Evolutionary conservation across 176 grass and related monocot species (phyloP).

Genomic region (Saccharum officinarum): DNA sequence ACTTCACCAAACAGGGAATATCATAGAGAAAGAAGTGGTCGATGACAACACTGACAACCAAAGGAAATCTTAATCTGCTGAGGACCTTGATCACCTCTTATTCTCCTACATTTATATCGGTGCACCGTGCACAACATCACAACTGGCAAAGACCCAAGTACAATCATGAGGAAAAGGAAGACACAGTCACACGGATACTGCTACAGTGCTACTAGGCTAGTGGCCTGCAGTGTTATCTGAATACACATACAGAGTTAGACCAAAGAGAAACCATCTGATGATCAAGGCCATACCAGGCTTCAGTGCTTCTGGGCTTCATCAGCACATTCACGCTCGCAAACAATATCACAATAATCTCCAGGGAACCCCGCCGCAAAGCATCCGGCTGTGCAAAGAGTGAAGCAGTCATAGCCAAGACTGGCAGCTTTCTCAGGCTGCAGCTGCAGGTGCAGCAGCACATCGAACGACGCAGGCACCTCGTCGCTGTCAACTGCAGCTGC

Average conservation of each 20-base stretch:
- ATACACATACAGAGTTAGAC: not conserved
- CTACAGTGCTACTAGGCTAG: not conserved
- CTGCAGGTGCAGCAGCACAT: not conserved
- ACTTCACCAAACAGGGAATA: not conserved
- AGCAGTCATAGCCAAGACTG: not conserved
- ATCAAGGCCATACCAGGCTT: not conserved
- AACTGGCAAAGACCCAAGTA: not conserved
- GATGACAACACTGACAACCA: not conserved
- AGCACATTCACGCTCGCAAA: not conserved
- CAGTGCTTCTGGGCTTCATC: not conserved
- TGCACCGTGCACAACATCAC: not conserved
- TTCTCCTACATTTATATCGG: not conserved
- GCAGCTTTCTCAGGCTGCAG: not conserved
- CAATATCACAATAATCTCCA: not conserved
- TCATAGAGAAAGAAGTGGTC: not conserved
- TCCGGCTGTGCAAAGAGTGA: not conserved
- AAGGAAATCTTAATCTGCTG: not conserved
- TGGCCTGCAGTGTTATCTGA: not conserved
- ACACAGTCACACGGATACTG: not conserved
- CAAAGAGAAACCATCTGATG: not conserved
- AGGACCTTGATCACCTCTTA: not conserved
- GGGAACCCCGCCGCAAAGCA: not conserved
- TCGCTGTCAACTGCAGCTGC: not conserved
- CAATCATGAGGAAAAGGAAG: not conserved
- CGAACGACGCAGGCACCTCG: not conserved